Evolutionary conservation across 2,329 filamentous ascomycete species (phyloP), one percentile per base, ranked within the genome.

Genomic region (Hymenoscyphus scutula): DNA sequence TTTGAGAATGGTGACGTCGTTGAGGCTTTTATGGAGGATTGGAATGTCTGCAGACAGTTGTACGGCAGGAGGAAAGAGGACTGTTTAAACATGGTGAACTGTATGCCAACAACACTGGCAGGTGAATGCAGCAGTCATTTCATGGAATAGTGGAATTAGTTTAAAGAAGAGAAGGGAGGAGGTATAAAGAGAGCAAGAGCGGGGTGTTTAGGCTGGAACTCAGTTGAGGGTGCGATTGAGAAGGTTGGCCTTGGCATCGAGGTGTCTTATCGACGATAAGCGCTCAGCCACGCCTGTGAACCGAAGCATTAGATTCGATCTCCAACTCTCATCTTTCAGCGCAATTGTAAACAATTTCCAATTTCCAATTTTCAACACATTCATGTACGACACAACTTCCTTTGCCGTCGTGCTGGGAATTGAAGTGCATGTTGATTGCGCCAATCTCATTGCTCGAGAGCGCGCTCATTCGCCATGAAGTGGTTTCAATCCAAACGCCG

Each of bases 51-150:
- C 53, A 78, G 67, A 64, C 76, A 73, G 64, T 73, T 72, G 61
- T 70, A 74, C 62, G 74, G 74, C 27, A 78, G 66, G n/a, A 77
- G 45, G 23, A 72, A 56, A 51, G 72, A 74, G 32, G 76, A 68
- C 70, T 79, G 81, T 74, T 78, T 82, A 62, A 81, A 73, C 78
- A 82, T 81, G 68, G 68, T 73, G 65, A 55, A 56, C 19, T 41
- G 29, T 38, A 38, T 59, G 60, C 29, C 60, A 51, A 10, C 23
- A 51, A 15, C 19, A 51, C 19, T 51, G 45, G 19, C 19, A 13
- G 8, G 13, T 25, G 23, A 19, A 25, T 3, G 19, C 2, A 25
- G 45, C 45, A 25, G 11, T 51, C 45, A 51, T 51, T 51, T 25
- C 45, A 51, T 23, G 10, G 25, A 23, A 13, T 37, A 15, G 34